phyloP scores from a whole-genome alignment of 768 basidiomycete genomes.

The Podaxis sp. region DNA sequence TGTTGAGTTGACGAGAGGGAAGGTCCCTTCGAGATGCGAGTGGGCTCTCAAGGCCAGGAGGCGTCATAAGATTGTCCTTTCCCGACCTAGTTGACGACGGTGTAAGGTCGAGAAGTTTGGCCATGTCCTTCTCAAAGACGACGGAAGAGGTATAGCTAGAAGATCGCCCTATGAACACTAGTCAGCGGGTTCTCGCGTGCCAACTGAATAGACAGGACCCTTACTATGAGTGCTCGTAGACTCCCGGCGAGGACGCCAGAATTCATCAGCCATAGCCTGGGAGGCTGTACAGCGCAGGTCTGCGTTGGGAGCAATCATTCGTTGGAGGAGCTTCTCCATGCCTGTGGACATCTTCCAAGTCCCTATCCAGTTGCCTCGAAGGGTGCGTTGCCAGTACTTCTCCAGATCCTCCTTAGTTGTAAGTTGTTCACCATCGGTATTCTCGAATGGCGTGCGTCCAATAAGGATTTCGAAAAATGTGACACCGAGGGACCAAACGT shows the following conservation, averaged over 20 bases:
- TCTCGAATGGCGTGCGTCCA: slow-evolving; percentile 91
- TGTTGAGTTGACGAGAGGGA: slow-evolving; percentile 26
- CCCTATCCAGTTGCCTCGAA: slow-evolving; percentile 87
- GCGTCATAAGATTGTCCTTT: slow-evolving; percentile 30
- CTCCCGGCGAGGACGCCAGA: slow-evolving; percentile 50
- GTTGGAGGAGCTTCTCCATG: slow-evolving; percentile 65
- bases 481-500: slow-evolving; percentile 82
- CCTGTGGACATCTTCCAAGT: slow-evolving; percentile 67
- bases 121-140: slow-evolving; percentile 50
- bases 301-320: slow-evolving; percentile 83
- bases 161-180: slow-evolving; percentile 38
- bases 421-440: slow-evolving; percentile 77
- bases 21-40: slow-evolving; percentile 21
- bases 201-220: slow-evolving; percentile 19
- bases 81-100: slow-evolving; percentile 33
- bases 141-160: slow-evolving; percentile 47
- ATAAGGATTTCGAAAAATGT: slow-evolving; percentile 94
- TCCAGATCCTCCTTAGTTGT: slow-evolving; percentile 78
- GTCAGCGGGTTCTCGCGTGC: slow-evolving; percentile 2
- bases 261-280: slow-evolving; percentile 64
- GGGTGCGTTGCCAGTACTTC: slow-evolving; percentile 83
- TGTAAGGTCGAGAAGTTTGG: slow-evolving; percentile 36
- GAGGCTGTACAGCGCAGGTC: slow-evolving; percentile 72
- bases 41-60: slow-evolving; percentile 33
- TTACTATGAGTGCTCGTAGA: slow-evolving; percentile 41